Conservation (phyloP, 331 rosid species). For the Malus hybrid region DNA sequence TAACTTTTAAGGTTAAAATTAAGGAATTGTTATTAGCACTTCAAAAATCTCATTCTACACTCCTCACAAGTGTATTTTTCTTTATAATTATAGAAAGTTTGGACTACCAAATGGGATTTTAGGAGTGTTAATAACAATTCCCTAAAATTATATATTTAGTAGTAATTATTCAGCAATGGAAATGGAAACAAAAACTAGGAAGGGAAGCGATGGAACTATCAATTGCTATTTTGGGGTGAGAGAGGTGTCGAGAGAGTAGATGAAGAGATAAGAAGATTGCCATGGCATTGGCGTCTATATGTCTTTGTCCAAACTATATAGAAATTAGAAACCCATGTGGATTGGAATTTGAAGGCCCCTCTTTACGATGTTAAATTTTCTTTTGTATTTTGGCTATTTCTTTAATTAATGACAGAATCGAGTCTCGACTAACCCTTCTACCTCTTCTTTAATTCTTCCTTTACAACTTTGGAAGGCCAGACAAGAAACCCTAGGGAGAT, state of each 20-base stretch:
- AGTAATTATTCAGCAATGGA: too few relatives aligned
- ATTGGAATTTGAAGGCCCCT: conserved; percentile 1
- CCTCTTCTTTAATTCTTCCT: neutral
- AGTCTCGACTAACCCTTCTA: neutral
- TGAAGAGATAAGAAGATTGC: conserved; percentile 26
- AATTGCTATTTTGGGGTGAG: neutral
- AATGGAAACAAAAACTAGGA: neutral
- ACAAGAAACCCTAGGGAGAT: neutral
- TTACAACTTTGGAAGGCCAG: neutral
- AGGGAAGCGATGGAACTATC: conserved; percentile 5
- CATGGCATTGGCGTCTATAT: conserved; percentile 31
- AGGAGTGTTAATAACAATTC: too few relatives aligned
- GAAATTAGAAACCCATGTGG: conserved; percentile 4
- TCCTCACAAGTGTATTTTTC: too few relatives aligned
- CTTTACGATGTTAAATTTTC: neutral
- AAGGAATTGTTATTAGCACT: too few relatives aligned
- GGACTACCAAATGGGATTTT: too few relatives aligned
- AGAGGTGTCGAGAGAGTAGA: conserved; percentile 8
- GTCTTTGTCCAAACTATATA: conserved; percentile 18
- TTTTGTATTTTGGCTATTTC: neutral
- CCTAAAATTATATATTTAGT: too few relatives aligned
- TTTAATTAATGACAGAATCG: neutral
- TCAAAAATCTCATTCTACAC: too few relatives aligned
- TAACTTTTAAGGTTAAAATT: too few relatives aligned
- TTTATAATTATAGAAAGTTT: too few relatives aligned